These are phyloP conservation scores for Saccharomyces mikatae DNA, from an alignment of 805 yeast species.

Conservation along the genomic window DNA sequence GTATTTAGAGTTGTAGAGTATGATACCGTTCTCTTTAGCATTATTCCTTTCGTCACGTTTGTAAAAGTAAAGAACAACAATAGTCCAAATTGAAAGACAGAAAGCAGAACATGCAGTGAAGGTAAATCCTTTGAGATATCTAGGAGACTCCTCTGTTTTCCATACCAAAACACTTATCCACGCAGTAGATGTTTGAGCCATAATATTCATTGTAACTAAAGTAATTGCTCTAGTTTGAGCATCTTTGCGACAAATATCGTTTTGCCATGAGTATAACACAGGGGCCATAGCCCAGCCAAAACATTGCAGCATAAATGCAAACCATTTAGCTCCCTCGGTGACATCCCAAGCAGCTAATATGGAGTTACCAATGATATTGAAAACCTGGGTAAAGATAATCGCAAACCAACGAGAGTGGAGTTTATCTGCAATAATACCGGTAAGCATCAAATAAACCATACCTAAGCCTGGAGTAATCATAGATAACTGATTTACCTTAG, in stretches of 20 bases:
- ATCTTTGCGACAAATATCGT: constrained; percentile 48
- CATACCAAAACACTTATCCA: constrained; percentile 42
- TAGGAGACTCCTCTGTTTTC: constrained; percentile 46
- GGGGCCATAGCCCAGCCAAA: constrained; percentile 58
- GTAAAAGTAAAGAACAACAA: constrained; percentile 29
- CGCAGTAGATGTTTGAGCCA: constrained; percentile 48
- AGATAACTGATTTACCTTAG: constrained; percentile 40
- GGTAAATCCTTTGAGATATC: constrained; percentile 46
- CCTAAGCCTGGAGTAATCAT: constrained; percentile 52
- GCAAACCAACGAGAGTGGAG: constrained; percentile 49
- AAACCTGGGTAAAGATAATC: constrained; percentile 42
- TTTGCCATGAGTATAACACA: constrained; percentile 49
- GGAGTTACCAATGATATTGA: constrained; percentile 44
- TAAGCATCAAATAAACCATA: constrained; percentile 29
- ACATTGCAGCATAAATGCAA: constrained; percentile 49
- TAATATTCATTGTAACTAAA: constrained; percentile 42
- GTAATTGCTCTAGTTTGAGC: constrained; percentile 45
- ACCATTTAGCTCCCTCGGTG: constrained; percentile 49
- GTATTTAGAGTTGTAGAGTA: constrained; percentile 20
- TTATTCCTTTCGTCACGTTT: constrained; percentile 33
- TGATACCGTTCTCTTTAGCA: constrained; percentile 34
- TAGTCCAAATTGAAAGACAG: constrained; percentile 19
- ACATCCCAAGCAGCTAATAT: constrained; percentile 51
- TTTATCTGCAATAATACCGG: constrained; percentile 38
- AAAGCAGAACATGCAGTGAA: constrained; percentile 34